phyloP scores from a whole-genome alignment of 169 alveolate species.

The Plasmodium gallinaceum region DNA sequence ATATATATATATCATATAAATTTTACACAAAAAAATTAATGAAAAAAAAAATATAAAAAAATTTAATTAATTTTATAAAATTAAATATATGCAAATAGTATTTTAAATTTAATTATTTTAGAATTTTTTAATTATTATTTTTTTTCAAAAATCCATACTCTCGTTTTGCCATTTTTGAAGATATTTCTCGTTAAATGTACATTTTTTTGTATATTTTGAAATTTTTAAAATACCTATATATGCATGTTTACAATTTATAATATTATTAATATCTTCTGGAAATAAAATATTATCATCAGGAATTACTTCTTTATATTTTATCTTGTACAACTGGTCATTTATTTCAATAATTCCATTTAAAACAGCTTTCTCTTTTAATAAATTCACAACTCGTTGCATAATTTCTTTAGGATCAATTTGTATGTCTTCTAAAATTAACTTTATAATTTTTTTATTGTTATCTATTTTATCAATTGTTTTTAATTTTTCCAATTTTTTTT shows the following conservation, averaged over 20 bases:
- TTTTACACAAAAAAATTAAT: too few relatives aligned
- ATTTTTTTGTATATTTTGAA: constrained; percentile 30
- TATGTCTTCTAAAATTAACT: constrained; percentile 57
- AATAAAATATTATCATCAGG: constrained; percentile 71
- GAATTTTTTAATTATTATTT: not conserved
- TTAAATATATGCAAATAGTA: too few relatives aligned
- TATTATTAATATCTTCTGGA: constrained; percentile 50
- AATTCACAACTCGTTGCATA: constrained; percentile 33
- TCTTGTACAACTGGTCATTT: constrained; percentile 43
- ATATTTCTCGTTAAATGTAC: constrained; percentile 41
- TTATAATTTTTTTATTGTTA: constrained; percentile 63
- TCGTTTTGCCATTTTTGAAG: constrained; percentile 59
- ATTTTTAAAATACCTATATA: constrained; percentile 66
- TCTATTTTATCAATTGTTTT: constrained; percentile 64
- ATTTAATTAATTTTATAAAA: too few relatives aligned
- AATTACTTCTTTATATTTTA: constrained; percentile 49
- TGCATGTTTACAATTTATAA: constrained; percentile 67
- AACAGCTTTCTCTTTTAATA: constrained; percentile 57
- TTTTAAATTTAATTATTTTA: too few relatives aligned
- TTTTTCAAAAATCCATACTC: constrained; percentile 39
- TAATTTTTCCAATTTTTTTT: constrained; percentile 48
- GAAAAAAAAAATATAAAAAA: too few relatives aligned
- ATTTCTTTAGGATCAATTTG: constrained; percentile 37
- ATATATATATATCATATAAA: too few relatives aligned
- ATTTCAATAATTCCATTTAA: constrained; percentile 51